Conservation (phyloP, 2,329 filamentous ascomycete genomes). For the Phaeosphaeria sp. region DNA sequence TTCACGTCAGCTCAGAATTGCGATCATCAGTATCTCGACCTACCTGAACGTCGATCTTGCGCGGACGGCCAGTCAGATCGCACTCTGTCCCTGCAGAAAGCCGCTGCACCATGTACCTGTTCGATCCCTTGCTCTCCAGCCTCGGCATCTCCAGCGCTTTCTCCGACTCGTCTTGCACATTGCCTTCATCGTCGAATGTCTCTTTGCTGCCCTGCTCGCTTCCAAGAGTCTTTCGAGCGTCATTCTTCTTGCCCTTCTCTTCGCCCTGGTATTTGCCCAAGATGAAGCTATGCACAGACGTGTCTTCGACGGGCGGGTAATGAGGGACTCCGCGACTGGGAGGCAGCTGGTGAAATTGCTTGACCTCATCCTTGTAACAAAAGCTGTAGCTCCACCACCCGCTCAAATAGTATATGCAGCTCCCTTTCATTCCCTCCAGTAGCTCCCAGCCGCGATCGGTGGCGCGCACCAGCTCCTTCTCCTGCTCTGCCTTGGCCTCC, state of each 20-base stretch:
- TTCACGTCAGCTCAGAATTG: conserved; percentile 16
- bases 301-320: conserved; percentile 79
- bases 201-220: conserved; percentile 40
- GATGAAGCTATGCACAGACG: conserved; percentile 75
- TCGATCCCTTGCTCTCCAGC: conserved; percentile 81
- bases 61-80: conserved; percentile 81
- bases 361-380: conserved; percentile 86
- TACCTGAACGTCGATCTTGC: conserved; percentile 82
- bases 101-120: conserved; percentile 84
- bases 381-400: conserved; percentile 98
- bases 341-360: conserved; percentile 87
- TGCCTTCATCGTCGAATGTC: conserved; percentile 37
- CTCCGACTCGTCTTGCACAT: conserved; percentile 29
- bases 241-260: conserved; percentile 24
- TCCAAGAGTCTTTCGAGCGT: conserved; percentile 38
- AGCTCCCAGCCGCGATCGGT: conserved; percentile 81
- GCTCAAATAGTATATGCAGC: conserved; percentile 82
- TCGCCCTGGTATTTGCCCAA: conserved; percentile 67
- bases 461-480: conserved; percentile 79
- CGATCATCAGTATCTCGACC: conserved; percentile 7
- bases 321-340: conserved; percentile 70
- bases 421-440: conserved; percentile 75
- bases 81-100: conserved; percentile 81
- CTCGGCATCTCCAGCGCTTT: conserved; percentile 59
- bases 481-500: conserved; percentile 74